Evolutionary conservation across 2,329 filamentous ascomycete genomes (phyloP).

Genomic region (Monilinia fructicola): DNA sequence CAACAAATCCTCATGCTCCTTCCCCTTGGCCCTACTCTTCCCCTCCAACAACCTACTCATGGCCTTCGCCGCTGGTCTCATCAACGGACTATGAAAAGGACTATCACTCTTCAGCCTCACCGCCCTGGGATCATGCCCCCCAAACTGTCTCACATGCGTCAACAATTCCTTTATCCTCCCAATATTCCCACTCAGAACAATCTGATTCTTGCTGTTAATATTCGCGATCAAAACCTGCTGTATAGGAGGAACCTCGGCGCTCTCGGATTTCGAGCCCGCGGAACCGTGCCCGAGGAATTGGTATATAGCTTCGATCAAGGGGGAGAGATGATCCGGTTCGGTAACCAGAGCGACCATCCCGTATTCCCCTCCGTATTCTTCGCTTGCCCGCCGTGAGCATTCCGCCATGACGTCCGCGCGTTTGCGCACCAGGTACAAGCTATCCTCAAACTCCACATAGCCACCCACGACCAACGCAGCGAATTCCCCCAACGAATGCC

Average conservation of each 20-base stretch:
- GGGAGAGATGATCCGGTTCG: slow-evolving; percentile 71
- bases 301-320: slow-evolving; percentile 70
- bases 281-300: slow-evolving; percentile 73
- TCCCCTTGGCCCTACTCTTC: slow-evolving; percentile 54
- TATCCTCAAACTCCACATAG: slow-evolving; percentile 75
- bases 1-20: slow-evolving; percentile 62
- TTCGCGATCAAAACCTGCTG: slow-evolving; percentile 90
- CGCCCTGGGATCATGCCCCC: slow-evolving; percentile 85
- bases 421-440: slow-evolving; percentile 71
- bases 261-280: slow-evolving; percentile 66
- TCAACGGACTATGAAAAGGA: slow-evolving; percentile 89
- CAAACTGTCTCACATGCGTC: slow-evolving; percentile 82
- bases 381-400: slow-evolving; percentile 66
- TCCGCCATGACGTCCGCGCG: slow-evolving; percentile 82
- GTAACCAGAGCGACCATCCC: slow-evolving; percentile 94
- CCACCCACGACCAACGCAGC: slow-evolving; percentile 84
- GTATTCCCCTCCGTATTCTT: slow-evolving; percentile 73
- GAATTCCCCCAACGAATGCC: slow-evolving; percentile 91
- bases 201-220: slow-evolving; percentile 94
- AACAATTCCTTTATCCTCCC: slow-evolving; percentile 78
- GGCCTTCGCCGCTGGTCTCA: slow-evolving; percentile 77
- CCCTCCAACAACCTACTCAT: slow-evolving; percentile 68
- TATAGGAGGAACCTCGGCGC: slow-evolving; percentile 67
- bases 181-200: slow-evolving; percentile 86
- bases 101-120: slow-evolving; percentile 84